phyloP scores from a whole-genome alignment of 768 basidiomycete species.

The Mycena vulgaris region DNA sequence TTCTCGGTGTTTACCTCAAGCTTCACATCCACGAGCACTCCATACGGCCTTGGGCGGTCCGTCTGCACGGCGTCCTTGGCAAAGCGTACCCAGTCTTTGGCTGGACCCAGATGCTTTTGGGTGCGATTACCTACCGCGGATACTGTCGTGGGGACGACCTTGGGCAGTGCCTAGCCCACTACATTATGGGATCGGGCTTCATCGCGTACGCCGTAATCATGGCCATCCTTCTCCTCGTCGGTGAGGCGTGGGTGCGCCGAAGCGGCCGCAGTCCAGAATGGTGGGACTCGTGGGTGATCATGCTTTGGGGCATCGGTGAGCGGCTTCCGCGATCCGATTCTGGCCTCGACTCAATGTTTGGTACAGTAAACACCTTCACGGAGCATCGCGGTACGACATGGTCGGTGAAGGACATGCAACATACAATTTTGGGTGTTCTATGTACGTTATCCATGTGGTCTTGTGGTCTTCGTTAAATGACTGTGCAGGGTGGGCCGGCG shows the following conservation, averaged over 20 bases:
- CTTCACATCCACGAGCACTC: constrained; percentile 89
- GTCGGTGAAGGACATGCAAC: constrained; percentile 96
- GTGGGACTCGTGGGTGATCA: constrained; percentile 84
- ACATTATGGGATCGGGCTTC: constrained; percentile 93
- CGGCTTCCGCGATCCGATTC: not conserved
- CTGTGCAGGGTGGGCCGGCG: constrained; percentile 91
- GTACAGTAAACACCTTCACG: constrained; percentile 90
- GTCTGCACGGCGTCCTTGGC: constrained; percentile 83
- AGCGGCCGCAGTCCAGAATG: constrained; percentile 86
- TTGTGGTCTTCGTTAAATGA: constrained; percentile 5
- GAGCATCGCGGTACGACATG: constrained; percentile 87
- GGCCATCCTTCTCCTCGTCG: constrained; percentile 82
- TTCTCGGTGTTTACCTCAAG: constrained; percentile 91
- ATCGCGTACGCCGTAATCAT: constrained; percentile 90
- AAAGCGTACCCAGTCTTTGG: constrained; percentile 88
- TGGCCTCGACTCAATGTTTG: constrained; percentile 28
- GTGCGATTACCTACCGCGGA: constrained; percentile 78
- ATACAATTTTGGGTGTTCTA: constrained; percentile 73
- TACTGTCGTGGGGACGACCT: constrained; percentile 86
- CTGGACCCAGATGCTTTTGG: constrained; percentile 93
- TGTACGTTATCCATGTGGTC: not conserved
- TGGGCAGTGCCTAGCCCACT: constrained; percentile 91
- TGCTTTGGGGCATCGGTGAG: constrained; percentile 75
- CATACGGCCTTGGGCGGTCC: constrained; percentile 79
- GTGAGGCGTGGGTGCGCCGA: constrained; percentile 82